Evolutionary conservation across 1,284 basidiomycete genomes (phyloP), one percentile per base, ranked within the genome.

Genomic region (Malassezia nana): DNA sequence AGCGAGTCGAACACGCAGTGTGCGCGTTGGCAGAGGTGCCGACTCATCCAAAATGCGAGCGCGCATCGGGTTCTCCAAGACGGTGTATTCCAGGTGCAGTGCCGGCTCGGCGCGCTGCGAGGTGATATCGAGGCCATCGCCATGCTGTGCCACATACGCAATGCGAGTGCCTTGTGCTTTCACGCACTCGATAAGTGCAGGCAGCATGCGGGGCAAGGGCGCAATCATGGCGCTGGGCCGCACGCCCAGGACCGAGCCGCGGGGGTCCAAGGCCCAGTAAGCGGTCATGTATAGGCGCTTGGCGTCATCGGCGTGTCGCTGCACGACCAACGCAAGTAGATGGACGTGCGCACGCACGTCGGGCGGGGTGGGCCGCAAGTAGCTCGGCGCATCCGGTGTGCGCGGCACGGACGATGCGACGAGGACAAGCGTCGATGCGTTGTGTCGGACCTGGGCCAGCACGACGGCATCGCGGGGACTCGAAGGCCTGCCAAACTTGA

Each of bases 211-310:
- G 13, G 84, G 84, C 1, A 94, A 79, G 60, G 90, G 87, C 41
- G 57, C 60, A 22, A 56, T 59, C n/a, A 70, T 56, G 10, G 65
- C 66, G 25, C 63, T 66, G 4, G 64, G 42, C 1, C 69, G 69
- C 59, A 67, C 65, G 12, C 66, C 69, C 52, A 73, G 59, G 87
- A 88, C 92, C 12, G 88, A 76, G 0, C 88, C 83, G 58, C 85
- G 84, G n/a, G 95, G 81, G 75, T 94, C 86, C 77, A 95, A 92
- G 65, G 90, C 87, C 87, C 89, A 95, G 74, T 92, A 92, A 66
- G 86, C 88, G 1, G 87, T 90, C 54, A 94, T 81, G 33, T 60
- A 56, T 41, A 73, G 56, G 25, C 52, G 50, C 7, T 52, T 45
- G 18, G 24, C 2, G 20, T 32, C 44, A 4, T 29, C 83, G 6